Percentiles rank a stretch among this genome's conserved stretches.
These are phyloP conservation scores for Globisporangium polare DNA, from an alignment of 352 stramenopile genomes.

Conservation along the genomic window DNA sequence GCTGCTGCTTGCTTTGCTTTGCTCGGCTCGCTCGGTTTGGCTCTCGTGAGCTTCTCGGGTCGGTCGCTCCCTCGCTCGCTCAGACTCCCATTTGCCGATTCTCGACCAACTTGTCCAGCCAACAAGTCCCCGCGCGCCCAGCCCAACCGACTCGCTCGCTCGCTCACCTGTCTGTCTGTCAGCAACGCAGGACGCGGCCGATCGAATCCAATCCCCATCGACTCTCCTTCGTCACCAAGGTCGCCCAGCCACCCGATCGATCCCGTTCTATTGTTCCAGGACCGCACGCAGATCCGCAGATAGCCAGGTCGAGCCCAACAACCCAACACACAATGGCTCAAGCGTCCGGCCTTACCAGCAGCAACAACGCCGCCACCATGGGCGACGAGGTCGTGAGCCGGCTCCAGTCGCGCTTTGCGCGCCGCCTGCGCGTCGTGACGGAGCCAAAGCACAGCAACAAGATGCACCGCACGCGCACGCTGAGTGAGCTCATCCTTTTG, in stretches of 20 bases:
- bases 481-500: slow-evolving; percentile 73
- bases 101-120: slow-evolving; percentile 6
- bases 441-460: slow-evolving; percentile 82
- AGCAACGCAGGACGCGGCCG: neutral
- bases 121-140: neutral
- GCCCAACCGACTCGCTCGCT: neutral
- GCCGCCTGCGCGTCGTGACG: slow-evolving; percentile 76
- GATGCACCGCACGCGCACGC: slow-evolving; percentile 77
- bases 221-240: neutral
- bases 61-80: slow-evolving; percentile 1
- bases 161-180: neutral
- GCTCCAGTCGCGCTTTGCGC: slow-evolving; percentile 40
- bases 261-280: neutral
- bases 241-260: neutral
- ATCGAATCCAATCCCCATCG: neutral
- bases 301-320: neutral
- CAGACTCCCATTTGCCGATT: slow-evolving; percentile 14
- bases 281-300: neutral
- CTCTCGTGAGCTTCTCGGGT: neutral
- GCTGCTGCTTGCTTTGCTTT: too few species aligned
- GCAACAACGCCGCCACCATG: slow-evolving; percentile 9
- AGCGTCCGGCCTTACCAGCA: slow-evolving; percentile 12
- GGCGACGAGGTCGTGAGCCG: slow-evolving; percentile 9
- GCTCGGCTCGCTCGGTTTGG: too few species aligned
- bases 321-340: slow-evolving; percentile 8